These are phyloP conservation scores for Acacia concinna DNA, from an alignment of 331 rosid genomes.

Conservation along the genomic window DNA sequence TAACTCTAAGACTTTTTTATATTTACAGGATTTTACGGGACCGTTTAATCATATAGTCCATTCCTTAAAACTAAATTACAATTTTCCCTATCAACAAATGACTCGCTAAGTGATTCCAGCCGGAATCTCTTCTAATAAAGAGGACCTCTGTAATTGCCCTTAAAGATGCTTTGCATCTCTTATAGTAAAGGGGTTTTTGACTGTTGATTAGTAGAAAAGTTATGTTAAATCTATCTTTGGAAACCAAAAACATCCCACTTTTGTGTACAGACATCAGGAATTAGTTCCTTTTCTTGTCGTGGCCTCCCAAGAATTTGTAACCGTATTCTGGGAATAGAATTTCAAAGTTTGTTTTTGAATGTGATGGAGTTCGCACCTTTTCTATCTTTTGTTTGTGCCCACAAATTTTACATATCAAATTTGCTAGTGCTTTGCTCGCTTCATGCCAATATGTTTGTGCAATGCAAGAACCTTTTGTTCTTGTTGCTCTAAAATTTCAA, in stretches of 20 bases:
- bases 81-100: no score
- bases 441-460: constrained; percentile 4
- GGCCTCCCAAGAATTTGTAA: constrained; percentile 9
- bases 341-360: background rate
- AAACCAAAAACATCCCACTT: constrained; percentile 9
- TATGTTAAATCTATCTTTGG: background rate
- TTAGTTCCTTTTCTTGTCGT: constrained; percentile 22
- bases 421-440: constrained; percentile 20
- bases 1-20: no score
- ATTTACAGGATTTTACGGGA: no score
- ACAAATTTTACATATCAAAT: constrained; percentile 30
- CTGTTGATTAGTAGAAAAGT: background rate
- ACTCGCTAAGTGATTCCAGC: constrained; percentile 23
- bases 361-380: constrained; percentile 1
- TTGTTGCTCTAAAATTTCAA: constrained; percentile 1
- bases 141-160: background rate
- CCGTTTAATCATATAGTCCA: no score
- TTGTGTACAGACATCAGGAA: constrained; percentile 20
- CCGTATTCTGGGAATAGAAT: constrained; percentile 4
- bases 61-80: no score
- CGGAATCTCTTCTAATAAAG: background rate
- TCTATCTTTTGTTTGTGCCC: constrained; percentile 25
- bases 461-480: constrained; percentile 4
- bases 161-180: constrained; percentile 8
- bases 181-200: background rate